phyloP scores from a whole-genome alignment of 2,329 filamentous ascomycete species.

The Nemania sp. region DNA sequence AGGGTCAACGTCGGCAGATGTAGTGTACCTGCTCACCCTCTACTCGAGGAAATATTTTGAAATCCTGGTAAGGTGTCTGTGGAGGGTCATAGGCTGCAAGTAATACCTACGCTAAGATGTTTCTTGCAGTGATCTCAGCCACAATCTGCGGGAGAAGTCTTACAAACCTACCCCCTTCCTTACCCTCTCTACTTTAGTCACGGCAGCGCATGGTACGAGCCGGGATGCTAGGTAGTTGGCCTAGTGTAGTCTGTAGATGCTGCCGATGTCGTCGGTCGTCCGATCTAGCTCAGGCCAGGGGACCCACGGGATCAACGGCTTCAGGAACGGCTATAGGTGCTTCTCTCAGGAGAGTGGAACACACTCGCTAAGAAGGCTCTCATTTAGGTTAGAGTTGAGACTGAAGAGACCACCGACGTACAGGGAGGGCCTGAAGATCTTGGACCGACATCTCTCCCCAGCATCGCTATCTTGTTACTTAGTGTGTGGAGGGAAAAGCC shows the following conservation, averaged over 20 bases:
- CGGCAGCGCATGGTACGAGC: conserved; percentile 30
- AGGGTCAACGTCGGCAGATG: conserved; percentile 37
- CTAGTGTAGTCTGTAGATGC: conserved; percentile 20
- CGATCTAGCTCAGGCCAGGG: conserved; percentile 37
- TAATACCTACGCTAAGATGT: conserved; percentile 30
- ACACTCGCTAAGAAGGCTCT: conserved; percentile 31
- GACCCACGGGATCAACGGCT: conserved; percentile 36
- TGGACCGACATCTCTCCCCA: conserved; percentile 14
- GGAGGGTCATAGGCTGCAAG: conserved; percentile 36
- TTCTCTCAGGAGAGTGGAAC: conserved; percentile 28
- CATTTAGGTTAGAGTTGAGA: conserved; percentile 31
- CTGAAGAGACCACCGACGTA: conserved; percentile 19
- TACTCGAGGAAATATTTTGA: conserved; percentile 30
- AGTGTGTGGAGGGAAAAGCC: conserved; percentile 20
- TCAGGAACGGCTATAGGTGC: conserved; percentile 19
- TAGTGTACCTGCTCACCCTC: conserved; percentile 12
- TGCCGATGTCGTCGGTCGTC: conserved; percentile 34
- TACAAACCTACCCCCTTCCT: conserved; percentile 16
- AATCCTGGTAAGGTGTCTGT: conserved; percentile 29
- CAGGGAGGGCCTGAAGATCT: conserved; percentile 30
- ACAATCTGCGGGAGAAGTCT: conserved; percentile 37
- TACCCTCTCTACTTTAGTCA: conserved; percentile 10
- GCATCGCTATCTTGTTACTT: conserved; percentile 25
- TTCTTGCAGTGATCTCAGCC: conserved; percentile 38
- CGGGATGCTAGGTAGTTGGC: conserved; percentile 3